A percentile compares a stretch with the other conserved stretches of the same genome.
Conservation (phyloP, 2,329 filamentous ascomycete genomes). For the Alternaria sp. region DNA sequence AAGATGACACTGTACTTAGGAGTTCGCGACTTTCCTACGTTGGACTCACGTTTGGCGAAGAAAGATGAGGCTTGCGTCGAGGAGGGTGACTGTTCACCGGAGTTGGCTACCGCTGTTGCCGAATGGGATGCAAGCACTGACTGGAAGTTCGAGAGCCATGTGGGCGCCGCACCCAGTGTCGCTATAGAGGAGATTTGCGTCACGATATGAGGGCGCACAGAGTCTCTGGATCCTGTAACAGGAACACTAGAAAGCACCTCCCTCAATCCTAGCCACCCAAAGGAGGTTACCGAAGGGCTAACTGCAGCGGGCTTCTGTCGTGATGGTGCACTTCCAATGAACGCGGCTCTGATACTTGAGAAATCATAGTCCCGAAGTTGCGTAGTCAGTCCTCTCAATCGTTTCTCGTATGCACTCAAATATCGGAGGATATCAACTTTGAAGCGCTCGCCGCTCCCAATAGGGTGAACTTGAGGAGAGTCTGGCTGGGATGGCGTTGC, state of each 20-base stretch:
- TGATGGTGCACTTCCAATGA: slow-evolving; percentile 81
- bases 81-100: background rate
- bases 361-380: slow-evolving; percentile 73
- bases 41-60: slow-evolving; percentile 14
- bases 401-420: slow-evolving; percentile 70
- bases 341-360: slow-evolving; percentile 67
- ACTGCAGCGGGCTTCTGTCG: slow-evolving; percentile 60
- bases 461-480: slow-evolving; percentile 15
- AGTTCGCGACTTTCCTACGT: slow-evolving; percentile 45
- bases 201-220: slow-evolving; percentile 52
- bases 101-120: background rate
- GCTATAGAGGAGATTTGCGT: slow-evolving; percentile 82
- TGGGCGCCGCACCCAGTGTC: slow-evolving; percentile 72
- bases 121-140: slow-evolving; percentile 37
- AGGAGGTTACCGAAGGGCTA: slow-evolving; percentile 61
- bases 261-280: slow-evolving; percentile 76
- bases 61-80: slow-evolving; percentile 13
- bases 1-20: slow-evolving; percentile 76
- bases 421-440: slow-evolving; percentile 78
- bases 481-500: background rate
- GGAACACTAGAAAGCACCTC: slow-evolving; percentile 63
- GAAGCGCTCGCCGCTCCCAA: slow-evolving; percentile 73
- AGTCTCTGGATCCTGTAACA: slow-evolving; percentile 40
- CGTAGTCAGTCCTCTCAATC: slow-evolving; percentile 62
- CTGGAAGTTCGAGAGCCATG: slow-evolving; percentile 70